These are phyloP conservation scores for Monosporascus sp. DNA, from an alignment of 2,329 filamentous ascomycete genomes.

Conservation along the genomic window DNA sequence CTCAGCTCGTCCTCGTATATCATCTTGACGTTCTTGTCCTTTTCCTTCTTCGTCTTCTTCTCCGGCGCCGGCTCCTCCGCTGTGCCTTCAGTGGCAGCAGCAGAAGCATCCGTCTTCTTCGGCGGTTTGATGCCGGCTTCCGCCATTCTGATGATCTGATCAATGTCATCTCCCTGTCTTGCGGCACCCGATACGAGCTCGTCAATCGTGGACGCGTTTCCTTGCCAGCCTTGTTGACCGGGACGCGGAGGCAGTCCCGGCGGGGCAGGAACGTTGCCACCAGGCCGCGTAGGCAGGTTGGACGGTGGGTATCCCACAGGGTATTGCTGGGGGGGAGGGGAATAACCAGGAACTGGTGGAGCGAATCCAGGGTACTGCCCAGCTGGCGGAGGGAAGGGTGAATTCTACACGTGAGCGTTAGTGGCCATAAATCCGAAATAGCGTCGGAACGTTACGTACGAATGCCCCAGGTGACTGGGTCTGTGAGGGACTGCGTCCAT, in stretches of 20 bases:
- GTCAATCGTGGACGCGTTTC: constrained; percentile 39
- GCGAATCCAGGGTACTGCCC: constrained; percentile 33
- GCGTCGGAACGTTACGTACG: constrained; percentile 42
- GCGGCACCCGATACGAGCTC: constrained; percentile 41
- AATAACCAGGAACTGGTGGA: constrained; percentile 28
- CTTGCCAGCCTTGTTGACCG: constrained; percentile 27
- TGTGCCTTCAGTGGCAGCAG: constrained; percentile 25
- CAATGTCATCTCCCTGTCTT: constrained; percentile 54
- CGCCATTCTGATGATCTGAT: constrained; percentile 59
- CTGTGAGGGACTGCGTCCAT: constrained; percentile 45
- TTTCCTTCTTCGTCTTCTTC: constrained; percentile 64
- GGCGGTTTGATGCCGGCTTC: constrained; percentile 53
- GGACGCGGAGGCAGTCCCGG: constrained; percentile 41
- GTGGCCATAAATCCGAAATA: constrained; percentile 2
- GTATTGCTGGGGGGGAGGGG: constrained; percentile 29
- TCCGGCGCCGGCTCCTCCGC: constrained; percentile 44
- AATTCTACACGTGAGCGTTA: constrained; percentile 25
- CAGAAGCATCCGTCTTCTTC: constrained; percentile 28
- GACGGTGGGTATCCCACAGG: constrained; percentile 34
- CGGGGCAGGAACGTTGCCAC: constrained; percentile 33
- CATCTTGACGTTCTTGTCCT: constrained; percentile 64
- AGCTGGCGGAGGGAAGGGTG: constrained; percentile 39
- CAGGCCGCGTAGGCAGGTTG: constrained; percentile 42
- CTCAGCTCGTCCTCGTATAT: constrained; percentile 78
- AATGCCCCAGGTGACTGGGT: constrained; percentile 49